Conservation (phyloP, 495 filamentous ascomycete species). For the Podospora fimiseda region DNA sequence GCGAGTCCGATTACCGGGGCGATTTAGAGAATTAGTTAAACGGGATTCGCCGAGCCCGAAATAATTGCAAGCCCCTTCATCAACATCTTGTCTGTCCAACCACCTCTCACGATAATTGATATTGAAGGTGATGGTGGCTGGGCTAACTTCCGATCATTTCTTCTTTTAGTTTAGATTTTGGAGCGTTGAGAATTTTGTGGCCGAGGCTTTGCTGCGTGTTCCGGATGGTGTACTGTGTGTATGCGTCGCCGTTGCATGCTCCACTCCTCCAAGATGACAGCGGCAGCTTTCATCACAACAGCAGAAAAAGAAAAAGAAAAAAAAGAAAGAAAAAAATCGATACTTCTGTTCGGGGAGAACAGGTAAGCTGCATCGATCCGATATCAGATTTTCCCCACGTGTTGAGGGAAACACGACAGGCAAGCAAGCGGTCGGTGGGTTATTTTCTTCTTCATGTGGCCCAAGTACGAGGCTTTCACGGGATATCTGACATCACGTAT, state of each 20-base stretch:
- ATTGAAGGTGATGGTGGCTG: background rate
- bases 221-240: too few species aligned
- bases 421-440: background rate
- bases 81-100: background rate
- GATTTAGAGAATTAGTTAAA: background rate
- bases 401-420: slow-evolving; percentile 4
- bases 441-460: background rate
- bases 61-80: background rate
- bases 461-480: background rate
- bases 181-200: too few species aligned
- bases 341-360: too few species aligned
- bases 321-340: background rate
- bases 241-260: background rate
- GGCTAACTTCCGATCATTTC: background rate
- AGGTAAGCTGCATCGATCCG: too few species aligned
- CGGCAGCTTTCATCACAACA: background rate
- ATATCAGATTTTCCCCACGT: slow-evolving; percentile 3
- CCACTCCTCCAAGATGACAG: background rate
- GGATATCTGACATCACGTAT: background rate
- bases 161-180: background rate
- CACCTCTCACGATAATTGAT: background rate
- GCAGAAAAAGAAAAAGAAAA: too few species aligned
- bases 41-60: slow-evolving; percentile 3
- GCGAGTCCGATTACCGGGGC: background rate
- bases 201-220: too few species aligned